Base-by-base conservation (phyloP, 177 flowering plant genomes). In the Tripterygium wilfordii region DNA sequence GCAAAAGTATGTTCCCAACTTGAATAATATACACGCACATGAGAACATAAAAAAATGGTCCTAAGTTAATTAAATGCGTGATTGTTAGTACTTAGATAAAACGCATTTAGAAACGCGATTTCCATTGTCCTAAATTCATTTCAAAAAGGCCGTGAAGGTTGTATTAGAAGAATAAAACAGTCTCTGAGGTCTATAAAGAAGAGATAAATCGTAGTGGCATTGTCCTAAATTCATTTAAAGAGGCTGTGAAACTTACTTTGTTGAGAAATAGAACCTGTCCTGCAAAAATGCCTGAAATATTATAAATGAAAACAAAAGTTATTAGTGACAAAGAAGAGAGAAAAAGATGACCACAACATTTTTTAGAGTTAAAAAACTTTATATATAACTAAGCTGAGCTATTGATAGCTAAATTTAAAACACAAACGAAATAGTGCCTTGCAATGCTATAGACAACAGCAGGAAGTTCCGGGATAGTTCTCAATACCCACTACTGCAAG, bases 401-500 rank as follows among this genome's bases (percentile, higher is more conserved):
- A 35, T 12, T 35, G 51, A 9, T 2, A 41, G 2, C n/a, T 28
- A 36, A 41, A 20, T 19, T 14, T 36, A 17, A 49, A 35, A 44
- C 35, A 40, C n/a, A 25, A 56, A 44, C 7, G 53, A 50, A 54
- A 13, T 46, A 49, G 18, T 10, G 15, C 14, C 17, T 8, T 5
- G 8, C 20, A 25, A 49, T 31, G n/a, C 19, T 36, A 58, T 36
- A 29, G 21, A 38, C n/a, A 31, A 47, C 13, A 42, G 42, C 35
- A 23, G 46, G 43, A 41, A 54, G 63, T 45, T 54, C 20, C 39
- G 61, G 68, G 69, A 76, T 56, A 57, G 43, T 48, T 70, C 45
- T 49, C 39, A 64, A 60, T 89, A 89, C 99, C 99, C 99, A 43
- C 68, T 65, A 64, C 72, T 77, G 73, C 99, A 92, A 43, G 88